Evolutionary conservation across 306 rosid genomes (phyloP).

Genomic region (Chamaecrista fasciculata): DNA sequence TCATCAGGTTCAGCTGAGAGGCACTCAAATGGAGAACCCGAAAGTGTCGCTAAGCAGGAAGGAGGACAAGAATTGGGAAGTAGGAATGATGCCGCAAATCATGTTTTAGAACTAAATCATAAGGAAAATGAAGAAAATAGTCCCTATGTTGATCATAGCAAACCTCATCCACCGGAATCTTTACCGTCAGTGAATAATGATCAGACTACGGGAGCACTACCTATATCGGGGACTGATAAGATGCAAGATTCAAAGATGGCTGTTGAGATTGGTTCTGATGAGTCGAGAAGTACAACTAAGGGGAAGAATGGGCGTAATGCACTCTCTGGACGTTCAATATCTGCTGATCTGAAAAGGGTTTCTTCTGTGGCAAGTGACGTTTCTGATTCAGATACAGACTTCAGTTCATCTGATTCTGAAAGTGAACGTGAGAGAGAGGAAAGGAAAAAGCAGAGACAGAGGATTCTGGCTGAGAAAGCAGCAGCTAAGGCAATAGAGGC

Average conservation of each 20-base stretch:
- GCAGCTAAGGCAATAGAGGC: constrained; percentile 80
- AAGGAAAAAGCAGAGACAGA: constrained; percentile 64
- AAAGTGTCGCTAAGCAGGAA: constrained; percentile 40
- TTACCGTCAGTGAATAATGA: constrained; percentile 22
- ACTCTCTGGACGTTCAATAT: constrained; percentile 49
- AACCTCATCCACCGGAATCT: constrained; percentile 34
- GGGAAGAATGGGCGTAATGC: constrained; percentile 43
- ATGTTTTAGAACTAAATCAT: constrained; percentile 27
- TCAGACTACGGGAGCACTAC: constrained; percentile 24
- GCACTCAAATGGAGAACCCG: constrained; percentile 43
- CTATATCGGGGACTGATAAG: constrained; percentile 28
- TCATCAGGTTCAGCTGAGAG: constrained; percentile 43
- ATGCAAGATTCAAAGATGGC: constrained; percentile 33
- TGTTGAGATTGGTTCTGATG: constrained; percentile 37
- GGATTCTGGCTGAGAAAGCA: constrained; percentile 79
- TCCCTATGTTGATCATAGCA: constrained; percentile 29
- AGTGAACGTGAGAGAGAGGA: constrained; percentile 84
- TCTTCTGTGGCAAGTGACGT: constrained; percentile 59
- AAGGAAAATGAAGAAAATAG: constrained; percentile 42
- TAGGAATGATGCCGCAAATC: constrained; percentile 37
- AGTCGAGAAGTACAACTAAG: constrained; percentile 39
- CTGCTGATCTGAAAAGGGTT: constrained; percentile 55
- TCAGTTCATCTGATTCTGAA: constrained; percentile 87
- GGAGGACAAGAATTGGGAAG: constrained; percentile 32
- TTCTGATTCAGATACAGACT: constrained; percentile 70